Evolutionary conservation across 495 filamentous ascomycete genomes (phyloP).

Genomic region (Trichoderma orchidacearum): DNA sequence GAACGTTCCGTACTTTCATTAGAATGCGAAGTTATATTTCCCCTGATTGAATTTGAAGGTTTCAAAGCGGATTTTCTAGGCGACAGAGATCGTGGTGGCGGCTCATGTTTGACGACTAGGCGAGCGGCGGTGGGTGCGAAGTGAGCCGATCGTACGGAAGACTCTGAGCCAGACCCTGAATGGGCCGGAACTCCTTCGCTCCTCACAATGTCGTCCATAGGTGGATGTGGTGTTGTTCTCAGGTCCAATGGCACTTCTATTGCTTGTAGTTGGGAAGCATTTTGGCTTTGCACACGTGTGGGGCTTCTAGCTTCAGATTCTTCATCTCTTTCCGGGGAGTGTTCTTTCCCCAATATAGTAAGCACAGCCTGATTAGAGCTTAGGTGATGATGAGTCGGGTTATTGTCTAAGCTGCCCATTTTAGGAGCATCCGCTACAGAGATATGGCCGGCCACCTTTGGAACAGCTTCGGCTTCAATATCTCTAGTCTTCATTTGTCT

Average conservation of each 20-base stretch:
- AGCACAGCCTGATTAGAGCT: not conserved
- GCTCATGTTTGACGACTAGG: conserved; percentile 53
- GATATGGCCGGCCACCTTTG: not conserved
- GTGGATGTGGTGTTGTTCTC: not conserved
- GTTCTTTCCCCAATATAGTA: not conserved
- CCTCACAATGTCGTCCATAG: not conserved
- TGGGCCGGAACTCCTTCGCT: not conserved
- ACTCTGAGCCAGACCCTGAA: not conserved
- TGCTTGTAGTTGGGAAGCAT: not conserved
- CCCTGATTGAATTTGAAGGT: conserved; percentile 36
- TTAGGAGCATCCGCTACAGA: not conserved
- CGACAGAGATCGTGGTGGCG: conserved; percentile 67
- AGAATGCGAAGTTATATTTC: conserved; percentile 25
- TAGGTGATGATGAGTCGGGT: not conserved
- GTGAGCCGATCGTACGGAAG: conserved; percentile 47
- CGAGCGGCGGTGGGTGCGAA: conserved; percentile 46
- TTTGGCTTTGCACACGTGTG: not conserved
- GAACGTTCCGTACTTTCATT: conserved; percentile 27
- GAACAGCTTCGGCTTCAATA: not conserved
- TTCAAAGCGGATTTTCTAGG: conserved; percentile 84
- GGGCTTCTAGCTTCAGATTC: not conserved
- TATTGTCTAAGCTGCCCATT: too few relatives aligned
- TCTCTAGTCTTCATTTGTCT: not conserved
- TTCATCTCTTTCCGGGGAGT: not conserved
- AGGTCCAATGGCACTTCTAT: not conserved